Base-by-base conservation (phyloP, 2,329 filamentous ascomycete species). In the Aspergillus neoniger region DNA sequence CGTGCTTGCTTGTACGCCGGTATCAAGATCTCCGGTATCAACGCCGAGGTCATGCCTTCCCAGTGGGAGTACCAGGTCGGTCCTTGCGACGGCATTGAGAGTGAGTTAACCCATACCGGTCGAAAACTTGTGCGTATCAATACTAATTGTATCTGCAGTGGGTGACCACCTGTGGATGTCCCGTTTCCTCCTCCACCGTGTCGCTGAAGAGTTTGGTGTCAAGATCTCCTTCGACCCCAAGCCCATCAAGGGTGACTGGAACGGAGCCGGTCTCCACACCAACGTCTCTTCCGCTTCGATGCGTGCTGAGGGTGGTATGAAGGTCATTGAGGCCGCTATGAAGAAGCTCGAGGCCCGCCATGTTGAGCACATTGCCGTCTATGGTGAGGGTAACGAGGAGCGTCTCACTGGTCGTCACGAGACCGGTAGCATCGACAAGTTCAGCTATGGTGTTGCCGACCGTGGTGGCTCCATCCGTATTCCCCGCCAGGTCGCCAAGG, bases 11-110 rank as follows among this genome's bases (percentile, higher is more conserved):
- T 98, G 79, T 96, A 92, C 78, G 87, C 94, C 63, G 89, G 90
- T 62, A 85, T 99, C 81, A 88, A 93, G 79, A 98, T 99, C 80
- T 96, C 93, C 25, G 95, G 95, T 74, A 98, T 95, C 83, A 99
- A 99, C 80, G 95, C 95, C 68, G 95, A 99, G 86, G 95, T 99
- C 74, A 96, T 97, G 91, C 91, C 92, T 66, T 92, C 91, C 63
- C 94, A 97, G 81, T 98, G 94, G 94, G 94, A 98, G 80, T 97
- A 91, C 88, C 94, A 97, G 78, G 91, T 97, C 72, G 94, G 94
- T 60, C 94, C 94, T 66, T 96, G 91, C 81, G 79, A 83, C 57
- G 94, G 92, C 66, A 97, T 97, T 72, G 83, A 88, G 77, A 90
- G 89, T 91, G 79, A 81, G 87, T 83, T 56, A 36, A 41, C 52